These are phyloP conservation scores for Vicia sativa DNA, from an alignment of 306 rosid genomes.

Conservation along the genomic window DNA sequence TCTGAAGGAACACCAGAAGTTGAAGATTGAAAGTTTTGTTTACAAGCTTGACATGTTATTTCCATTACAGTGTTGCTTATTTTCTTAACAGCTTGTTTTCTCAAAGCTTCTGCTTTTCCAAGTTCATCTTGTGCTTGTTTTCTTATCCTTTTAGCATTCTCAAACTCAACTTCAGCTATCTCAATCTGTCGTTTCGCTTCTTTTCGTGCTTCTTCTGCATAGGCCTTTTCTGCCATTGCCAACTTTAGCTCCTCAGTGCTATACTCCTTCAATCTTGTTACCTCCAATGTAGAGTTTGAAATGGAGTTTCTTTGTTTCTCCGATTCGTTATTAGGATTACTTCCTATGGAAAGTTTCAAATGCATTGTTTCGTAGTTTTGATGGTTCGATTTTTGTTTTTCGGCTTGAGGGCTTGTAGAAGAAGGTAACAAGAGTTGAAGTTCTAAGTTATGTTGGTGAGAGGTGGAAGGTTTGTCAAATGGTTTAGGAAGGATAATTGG, in stretches of 20 bases:
- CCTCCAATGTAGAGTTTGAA: slow-evolving; percentile 35
- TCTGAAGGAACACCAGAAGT: slow-evolving; percentile 50
- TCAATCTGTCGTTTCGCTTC: slow-evolving; percentile 79
- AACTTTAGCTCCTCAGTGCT: slow-evolving; percentile 57
- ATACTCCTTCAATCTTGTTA: slow-evolving; percentile 49
- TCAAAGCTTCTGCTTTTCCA: slow-evolving; percentile 68
- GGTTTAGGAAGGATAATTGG: slow-evolving; percentile 42
- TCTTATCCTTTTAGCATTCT: slow-evolving; percentile 77
- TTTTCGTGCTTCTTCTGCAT: slow-evolving; percentile 81
- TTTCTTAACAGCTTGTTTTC: slow-evolving; percentile 74
- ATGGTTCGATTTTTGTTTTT: slow-evolving; percentile 36
- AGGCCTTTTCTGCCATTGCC: slow-evolving; percentile 70
- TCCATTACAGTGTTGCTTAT: slow-evolving; percentile 71
- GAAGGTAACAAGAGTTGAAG: slow-evolving; percentile 78
- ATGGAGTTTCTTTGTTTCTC: slow-evolving; percentile 31
- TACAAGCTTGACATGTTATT: slow-evolving; percentile 85
- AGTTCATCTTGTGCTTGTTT: slow-evolving; percentile 81
- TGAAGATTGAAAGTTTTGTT: slow-evolving; percentile 64
- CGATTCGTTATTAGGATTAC: background rate
- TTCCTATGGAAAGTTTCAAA: slow-evolving; percentile 81
- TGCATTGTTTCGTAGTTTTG: slow-evolving; percentile 48
- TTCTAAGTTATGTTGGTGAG: slow-evolving; percentile 54
- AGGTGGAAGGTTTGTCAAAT: slow-evolving; percentile 34
- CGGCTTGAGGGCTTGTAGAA: slow-evolving; percentile 38
- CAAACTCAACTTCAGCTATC: slow-evolving; percentile 79